Percentiles rank a stretch among this genome's conserved stretches.
Evolutionary conservation across 2,329 filamentous ascomycete genomes (phyloP).

Genomic region (Phialocephala sp.): DNA sequence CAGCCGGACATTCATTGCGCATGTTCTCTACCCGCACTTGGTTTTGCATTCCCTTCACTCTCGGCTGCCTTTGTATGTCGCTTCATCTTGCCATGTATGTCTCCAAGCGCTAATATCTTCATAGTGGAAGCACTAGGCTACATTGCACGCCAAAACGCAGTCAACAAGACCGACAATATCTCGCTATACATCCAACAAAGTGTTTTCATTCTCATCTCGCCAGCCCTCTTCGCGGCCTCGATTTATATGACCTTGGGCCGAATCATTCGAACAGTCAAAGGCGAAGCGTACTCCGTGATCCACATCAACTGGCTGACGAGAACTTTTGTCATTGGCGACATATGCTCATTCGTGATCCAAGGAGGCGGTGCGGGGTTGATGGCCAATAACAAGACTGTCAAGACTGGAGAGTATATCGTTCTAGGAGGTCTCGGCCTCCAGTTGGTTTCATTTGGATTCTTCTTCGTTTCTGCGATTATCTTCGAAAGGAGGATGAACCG

Average conservation of each 20-base stretch:
- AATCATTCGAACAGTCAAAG: conserved; percentile 40
- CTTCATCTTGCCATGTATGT: background rate
- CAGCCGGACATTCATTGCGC: conserved; percentile 40
- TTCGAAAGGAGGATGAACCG: conserved; percentile 31
- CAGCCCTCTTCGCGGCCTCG: background rate
- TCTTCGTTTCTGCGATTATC: conserved; percentile 51
- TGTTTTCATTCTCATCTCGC: background rate
- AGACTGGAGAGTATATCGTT: conserved; percentile 58
- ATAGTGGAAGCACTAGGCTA: background rate
- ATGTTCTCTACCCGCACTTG: conserved; percentile 38
- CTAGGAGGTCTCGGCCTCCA: conserved; percentile 62
- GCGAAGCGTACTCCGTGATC: conserved; percentile 47
- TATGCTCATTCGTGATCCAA: conserved; percentile 59
- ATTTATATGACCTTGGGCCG: conserved; percentile 38
- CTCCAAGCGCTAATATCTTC: background rate
- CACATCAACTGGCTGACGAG: conserved; percentile 54
- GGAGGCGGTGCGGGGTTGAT: conserved; percentile 44
- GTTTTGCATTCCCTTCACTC: conserved; percentile 45
- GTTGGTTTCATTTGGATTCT: conserved; percentile 61
- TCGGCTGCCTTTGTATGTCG: conserved; percentile 47
- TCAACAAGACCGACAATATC: background rate
- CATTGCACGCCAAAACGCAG: background rate
- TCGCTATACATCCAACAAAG: background rate
- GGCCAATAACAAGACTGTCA: conserved; percentile 38
- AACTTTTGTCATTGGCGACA: conserved; percentile 60